Evolutionary conservation across 2,329 filamentous ascomycete genomes (phyloP).

Genomic region (Paecilomyces dactylethromorphus): DNA sequence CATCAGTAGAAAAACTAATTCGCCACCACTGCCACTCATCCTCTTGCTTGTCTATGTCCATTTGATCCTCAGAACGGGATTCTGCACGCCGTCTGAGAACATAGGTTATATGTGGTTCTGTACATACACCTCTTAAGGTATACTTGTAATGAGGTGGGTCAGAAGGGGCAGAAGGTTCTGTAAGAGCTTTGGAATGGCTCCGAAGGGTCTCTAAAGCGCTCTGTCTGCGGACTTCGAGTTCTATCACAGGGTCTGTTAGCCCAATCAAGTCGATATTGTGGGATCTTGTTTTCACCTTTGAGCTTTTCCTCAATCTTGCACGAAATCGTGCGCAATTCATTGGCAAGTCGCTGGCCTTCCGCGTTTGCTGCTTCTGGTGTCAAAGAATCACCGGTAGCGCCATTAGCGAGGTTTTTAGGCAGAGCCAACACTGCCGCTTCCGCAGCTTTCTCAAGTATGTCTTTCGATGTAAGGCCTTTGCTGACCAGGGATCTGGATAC

Average conservation of each 20-base stretch:
- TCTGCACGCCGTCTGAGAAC: constrained; percentile 37
- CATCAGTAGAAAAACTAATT: constrained; percentile 43
- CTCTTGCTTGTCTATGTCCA: constrained; percentile 19
- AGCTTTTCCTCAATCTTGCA: constrained; percentile 35
- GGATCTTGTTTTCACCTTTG: constrained; percentile 21
- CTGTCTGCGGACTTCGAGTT: constrained; percentile 37
- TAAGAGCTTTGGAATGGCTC: constrained; percentile 40
- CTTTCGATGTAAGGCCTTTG: constrained; percentile 18
- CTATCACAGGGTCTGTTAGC: constrained; percentile 20
- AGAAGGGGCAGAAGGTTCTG: constrained; percentile 35
- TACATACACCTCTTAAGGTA: constrained; percentile 53
- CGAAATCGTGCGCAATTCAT: constrained; percentile 30
- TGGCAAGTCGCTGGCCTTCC: constrained; percentile 22
- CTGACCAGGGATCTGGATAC: constrained; percentile 11
- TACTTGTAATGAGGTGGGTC: constrained; percentile 44
- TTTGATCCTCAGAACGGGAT: constrained; percentile 16
- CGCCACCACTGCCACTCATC: constrained; percentile 51
- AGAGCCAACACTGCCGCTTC: constrained; percentile 20
- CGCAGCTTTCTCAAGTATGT: constrained; percentile 31
- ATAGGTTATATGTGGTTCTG: constrained; percentile 52
- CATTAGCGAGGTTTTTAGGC: constrained; percentile 14
- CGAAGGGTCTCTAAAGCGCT: constrained; percentile 36
- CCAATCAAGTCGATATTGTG: neutral
- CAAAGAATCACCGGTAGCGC: constrained; percentile 5
- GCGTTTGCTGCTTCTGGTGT: constrained; percentile 11